Evolutionary conservation across 2,329 filamentous ascomycete genomes (phyloP).

Genomic region (Amesomyces nigricolor): DNA sequence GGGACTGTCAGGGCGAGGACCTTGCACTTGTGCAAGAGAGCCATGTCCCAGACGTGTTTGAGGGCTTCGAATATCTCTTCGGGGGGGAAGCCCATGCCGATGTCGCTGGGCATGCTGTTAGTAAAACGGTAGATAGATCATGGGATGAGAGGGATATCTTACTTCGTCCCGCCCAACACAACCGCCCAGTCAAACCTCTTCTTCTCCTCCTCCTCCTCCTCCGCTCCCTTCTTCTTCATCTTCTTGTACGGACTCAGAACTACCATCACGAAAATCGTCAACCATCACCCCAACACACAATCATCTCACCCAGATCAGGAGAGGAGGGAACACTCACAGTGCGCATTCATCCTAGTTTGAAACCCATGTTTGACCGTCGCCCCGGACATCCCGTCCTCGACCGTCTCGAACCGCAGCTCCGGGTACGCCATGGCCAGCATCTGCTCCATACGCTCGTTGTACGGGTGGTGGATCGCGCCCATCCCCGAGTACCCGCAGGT

Average conservation of each 20-base stretch:
- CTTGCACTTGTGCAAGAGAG: slow-evolving; percentile 45
- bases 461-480: slow-evolving; percentile 46
- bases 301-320: too few species aligned
- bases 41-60: slow-evolving; percentile 44
- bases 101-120: slow-evolving; percentile 37
- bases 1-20: slow-evolving; percentile 60
- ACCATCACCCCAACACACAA: neutral
- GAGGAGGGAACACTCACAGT: slow-evolving; percentile 21
- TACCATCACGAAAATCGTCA: neutral
- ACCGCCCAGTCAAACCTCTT: slow-evolving; percentile 54
- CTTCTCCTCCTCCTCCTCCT: slow-evolving; percentile 13
- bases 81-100: slow-evolving; percentile 37
- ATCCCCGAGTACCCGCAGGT: slow-evolving; percentile 49
- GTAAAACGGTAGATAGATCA: too few species aligned
- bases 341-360: slow-evolving; percentile 23
- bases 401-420: slow-evolving; percentile 27
- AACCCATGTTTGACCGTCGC: slow-evolving; percentile 26
- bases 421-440: slow-evolving; percentile 43
- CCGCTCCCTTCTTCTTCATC: slow-evolving; percentile 8
- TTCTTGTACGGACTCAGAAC: neutral
- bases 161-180: slow-evolving; percentile 59
- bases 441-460: slow-evolving; percentile 43
- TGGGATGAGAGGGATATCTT: too few species aligned
- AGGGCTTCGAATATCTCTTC: slow-evolving; percentile 46
- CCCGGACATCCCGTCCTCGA: slow-evolving; percentile 28